phyloP scores from a whole-genome alignment of 2,329 filamentous ascomycete genomes.

The Thielaviopsis punctulata region DNA sequence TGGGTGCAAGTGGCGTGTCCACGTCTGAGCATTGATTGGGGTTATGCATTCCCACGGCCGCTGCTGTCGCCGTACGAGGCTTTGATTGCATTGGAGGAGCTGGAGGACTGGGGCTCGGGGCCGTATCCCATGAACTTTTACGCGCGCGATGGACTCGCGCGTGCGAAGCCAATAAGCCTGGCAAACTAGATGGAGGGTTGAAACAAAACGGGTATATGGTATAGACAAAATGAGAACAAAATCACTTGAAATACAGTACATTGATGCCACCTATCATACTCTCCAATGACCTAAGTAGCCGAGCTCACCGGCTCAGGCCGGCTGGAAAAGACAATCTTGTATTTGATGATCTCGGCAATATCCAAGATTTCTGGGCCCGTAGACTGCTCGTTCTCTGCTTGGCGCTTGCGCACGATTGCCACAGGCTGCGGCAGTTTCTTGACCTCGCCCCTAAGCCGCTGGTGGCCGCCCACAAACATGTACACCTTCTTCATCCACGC shows the following conservation, averaged over 20 bases:
- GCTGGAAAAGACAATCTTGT: conserved; percentile 69
- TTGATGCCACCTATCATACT: not conserved
- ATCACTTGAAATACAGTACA: not conserved
- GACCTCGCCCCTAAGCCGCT: conserved; percentile 75
- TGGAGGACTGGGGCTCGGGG: conserved; percentile 56
- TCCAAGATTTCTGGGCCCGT: conserved; percentile 41
- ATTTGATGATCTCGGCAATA: conserved; percentile 72
- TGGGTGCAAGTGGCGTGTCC: conserved; percentile 98
- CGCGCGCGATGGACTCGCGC: conserved; percentile 73
- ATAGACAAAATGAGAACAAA: not conserved
- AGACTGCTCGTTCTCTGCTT: conserved; percentile 25
- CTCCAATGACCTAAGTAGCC: not conserved
- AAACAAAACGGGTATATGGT: conserved; percentile 1
- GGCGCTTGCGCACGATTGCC: conserved; percentile 53
- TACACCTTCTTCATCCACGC: conserved; percentile 85
- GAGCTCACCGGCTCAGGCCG: conserved; percentile 68
- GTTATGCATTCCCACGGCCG: conserved; percentile 82
- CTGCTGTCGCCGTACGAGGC: conserved; percentile 91
- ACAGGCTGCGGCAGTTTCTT: conserved; percentile 69
- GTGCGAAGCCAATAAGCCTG: conserved; percentile 40
- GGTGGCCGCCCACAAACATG: conserved; percentile 74
- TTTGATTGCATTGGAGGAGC: conserved; percentile 67
- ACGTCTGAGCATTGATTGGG: conserved; percentile 95
- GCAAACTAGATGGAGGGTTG: conserved; percentile 8
- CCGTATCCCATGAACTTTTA: conserved; percentile 99